Percentiles rank a stretch among this genome's conserved stretches.
Conservation (phyloP, 192 early-diverging fungal species). For the Gonapodya prolifera region DNA sequence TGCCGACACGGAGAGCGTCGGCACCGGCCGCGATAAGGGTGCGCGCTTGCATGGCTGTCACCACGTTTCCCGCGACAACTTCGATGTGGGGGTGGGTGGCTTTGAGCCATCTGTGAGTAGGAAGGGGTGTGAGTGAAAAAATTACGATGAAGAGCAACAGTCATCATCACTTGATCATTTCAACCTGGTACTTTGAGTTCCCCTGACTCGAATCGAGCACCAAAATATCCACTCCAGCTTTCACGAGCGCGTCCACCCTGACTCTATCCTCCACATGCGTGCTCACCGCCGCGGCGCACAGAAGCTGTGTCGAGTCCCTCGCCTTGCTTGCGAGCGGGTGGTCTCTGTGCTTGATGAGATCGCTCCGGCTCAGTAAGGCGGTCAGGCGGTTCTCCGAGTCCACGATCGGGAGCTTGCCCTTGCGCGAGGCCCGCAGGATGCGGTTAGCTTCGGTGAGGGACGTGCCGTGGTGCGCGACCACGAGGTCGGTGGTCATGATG, state of each 20-base stretch:
- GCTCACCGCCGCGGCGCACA: constrained; percentile 85
- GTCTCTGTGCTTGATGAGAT: constrained; percentile 93
- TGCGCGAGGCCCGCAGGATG: constrained; percentile 76
- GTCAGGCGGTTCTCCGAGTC: constrained; percentile 70
- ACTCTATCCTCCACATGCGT: constrained; percentile 81
- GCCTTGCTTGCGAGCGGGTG: constrained; percentile 85
- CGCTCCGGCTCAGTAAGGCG: constrained; percentile 82
- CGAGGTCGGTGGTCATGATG: constrained; percentile 85
- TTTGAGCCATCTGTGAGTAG: no score
- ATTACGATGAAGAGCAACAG: no score
- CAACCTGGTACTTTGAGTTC: constrained; percentile 85
- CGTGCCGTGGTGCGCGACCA: constrained; percentile 73
- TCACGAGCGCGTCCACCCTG: constrained; percentile 69
- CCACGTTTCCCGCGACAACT: constrained; percentile 94
- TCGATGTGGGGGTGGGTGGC: constrained; percentile 65
- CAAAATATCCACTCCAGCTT: constrained; percentile 92
- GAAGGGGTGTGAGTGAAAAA: no score
- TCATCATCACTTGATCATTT: constrained; percentile 91
- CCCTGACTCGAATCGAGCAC: constrained; percentile 95
- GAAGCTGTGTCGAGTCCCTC: constrained; percentile 71
- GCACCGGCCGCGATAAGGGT: constrained; percentile 84
- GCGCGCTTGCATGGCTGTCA: constrained; percentile 89
- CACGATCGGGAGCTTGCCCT: constrained; percentile 95
- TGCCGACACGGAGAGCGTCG: constrained; percentile 88
- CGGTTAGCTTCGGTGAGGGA: constrained; percentile 82